Evolutionary conservation across 805 yeast genomes (phyloP).

Genomic region (Huiozyma naganishii): DNA sequence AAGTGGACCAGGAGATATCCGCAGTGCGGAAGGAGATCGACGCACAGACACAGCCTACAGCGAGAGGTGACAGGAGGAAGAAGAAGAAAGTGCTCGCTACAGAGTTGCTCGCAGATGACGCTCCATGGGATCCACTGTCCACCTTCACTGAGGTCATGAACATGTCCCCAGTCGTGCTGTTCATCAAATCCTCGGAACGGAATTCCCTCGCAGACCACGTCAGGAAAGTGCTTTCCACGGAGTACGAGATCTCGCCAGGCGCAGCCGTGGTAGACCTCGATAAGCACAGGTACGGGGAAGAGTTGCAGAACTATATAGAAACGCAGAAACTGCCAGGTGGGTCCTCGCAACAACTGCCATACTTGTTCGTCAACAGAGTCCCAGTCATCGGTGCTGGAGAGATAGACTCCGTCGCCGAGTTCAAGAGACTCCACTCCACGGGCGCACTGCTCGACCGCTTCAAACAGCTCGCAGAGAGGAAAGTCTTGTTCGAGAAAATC

Average conservation of each 20-base stretch:
- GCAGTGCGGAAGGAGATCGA: constrained; percentile 9
- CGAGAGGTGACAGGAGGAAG: background rate
- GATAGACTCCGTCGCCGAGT: constrained; percentile 5
- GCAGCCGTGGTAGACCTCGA: constrained; percentile 73
- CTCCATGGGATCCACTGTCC: background rate
- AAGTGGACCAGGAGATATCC: constrained; percentile 11
- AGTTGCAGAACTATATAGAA: constrained; percentile 53
- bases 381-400: constrained; percentile 4
- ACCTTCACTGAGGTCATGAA: constrained; percentile 42
- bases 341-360: constrained; percentile 8
- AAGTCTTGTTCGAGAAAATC: constrained; percentile 12
- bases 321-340: constrained; percentile 4
- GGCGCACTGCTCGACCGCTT: constrained; percentile 12
- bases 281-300: constrained; percentile 59
- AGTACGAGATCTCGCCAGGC: constrained; percentile 61
- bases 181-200: constrained; percentile 46
- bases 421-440: constrained; percentile 10
- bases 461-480: constrained; percentile 12
- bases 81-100: background rate
- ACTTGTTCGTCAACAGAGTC: constrained; percentile 20
- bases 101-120: background rate
- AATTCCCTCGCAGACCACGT: constrained; percentile 43
- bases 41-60: background rate
- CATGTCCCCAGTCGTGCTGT: constrained; percentile 56
- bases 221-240: constrained; percentile 49